These are phyloP conservation scores for Benincasa hispida DNA, from an alignment of 306 rosid genomes.

Conservation along the genomic window DNA sequence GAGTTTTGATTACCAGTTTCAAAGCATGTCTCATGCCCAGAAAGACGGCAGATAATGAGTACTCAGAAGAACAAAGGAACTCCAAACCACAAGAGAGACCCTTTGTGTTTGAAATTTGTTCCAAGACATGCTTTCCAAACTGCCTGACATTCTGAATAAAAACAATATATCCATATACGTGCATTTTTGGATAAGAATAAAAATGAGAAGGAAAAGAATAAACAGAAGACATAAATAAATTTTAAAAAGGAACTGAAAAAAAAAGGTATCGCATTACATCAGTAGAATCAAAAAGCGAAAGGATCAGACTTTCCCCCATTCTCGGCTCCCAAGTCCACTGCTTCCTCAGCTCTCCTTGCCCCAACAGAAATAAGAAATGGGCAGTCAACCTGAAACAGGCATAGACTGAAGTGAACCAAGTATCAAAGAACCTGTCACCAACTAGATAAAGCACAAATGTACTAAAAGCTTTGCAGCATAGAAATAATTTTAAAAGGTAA, in stretches of 20 bases:
- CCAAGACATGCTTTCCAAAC: constrained; percentile 80
- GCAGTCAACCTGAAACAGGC: constrained; percentile 70
- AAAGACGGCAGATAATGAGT: constrained; percentile 42
- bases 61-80: constrained; percentile 60
- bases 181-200: background rate
- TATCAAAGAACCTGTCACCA: background rate
- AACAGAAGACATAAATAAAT: background rate
- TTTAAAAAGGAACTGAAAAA: background rate
- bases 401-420: constrained; percentile 23
- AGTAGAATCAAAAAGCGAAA: constrained; percentile 71
- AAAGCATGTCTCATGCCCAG: constrained; percentile 81
- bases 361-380: constrained; percentile 61
- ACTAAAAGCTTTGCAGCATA: constrained; percentile 1
- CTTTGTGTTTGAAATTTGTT: constrained; percentile 63
- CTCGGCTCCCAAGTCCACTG: constrained; percentile 92
- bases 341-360: constrained; percentile 54
- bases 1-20: constrained; percentile 52
- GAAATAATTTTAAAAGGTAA: background rate
- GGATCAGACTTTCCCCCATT: constrained; percentile 88
- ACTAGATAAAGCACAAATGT: background rate
- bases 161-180: background rate
- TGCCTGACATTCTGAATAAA: constrained; percentile 60
- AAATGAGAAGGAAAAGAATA: background rate
- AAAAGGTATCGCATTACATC: constrained; percentile 37
- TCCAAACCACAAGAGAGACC: constrained; percentile 81